Conservation (phyloP, 805 yeast genomes). For the Candida gorgasii region DNA sequence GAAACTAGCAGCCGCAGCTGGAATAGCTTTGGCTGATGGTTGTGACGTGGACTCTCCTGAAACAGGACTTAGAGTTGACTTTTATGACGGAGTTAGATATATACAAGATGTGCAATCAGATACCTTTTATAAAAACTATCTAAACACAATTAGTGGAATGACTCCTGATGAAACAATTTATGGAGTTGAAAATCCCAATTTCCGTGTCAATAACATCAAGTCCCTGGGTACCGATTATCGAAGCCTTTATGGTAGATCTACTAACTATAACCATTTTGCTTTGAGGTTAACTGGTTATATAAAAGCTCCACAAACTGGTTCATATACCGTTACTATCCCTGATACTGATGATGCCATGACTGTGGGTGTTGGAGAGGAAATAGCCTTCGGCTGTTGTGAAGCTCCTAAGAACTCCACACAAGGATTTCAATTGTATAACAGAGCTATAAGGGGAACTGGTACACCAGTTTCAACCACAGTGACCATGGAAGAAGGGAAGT, state of each 20-base stretch:
- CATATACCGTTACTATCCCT: neutral
- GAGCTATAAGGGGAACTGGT: neutral
- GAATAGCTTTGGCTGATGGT: neutral
- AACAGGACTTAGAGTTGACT: neutral
- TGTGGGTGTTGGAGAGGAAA: neutral
- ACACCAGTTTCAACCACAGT: too few relatives aligned
- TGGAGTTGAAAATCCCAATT: neutral
- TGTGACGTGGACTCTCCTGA: neutral
- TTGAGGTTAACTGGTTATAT: slow-evolving; percentile 11
- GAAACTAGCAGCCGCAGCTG: neutral
- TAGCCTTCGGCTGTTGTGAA: neutral
- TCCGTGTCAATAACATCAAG: neutral
- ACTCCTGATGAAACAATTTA: neutral
- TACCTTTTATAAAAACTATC: neutral
- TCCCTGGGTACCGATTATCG: too few relatives aligned
- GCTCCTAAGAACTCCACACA: neutral
- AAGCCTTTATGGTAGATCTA: neutral
- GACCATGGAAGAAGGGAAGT: too few relatives aligned
- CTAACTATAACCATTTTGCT: neutral
- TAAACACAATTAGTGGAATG: neutral
- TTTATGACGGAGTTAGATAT: too few relatives aligned
- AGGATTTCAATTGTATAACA: neutral
- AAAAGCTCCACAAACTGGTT: slow-evolving; percentile 10
- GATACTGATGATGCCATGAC: neutral
- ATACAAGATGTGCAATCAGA: neutral